These are phyloP conservation scores for Leucocoprinus birnbaumii DNA, from an alignment of 768 basidiomycete genomes.

Conservation along the genomic window DNA sequence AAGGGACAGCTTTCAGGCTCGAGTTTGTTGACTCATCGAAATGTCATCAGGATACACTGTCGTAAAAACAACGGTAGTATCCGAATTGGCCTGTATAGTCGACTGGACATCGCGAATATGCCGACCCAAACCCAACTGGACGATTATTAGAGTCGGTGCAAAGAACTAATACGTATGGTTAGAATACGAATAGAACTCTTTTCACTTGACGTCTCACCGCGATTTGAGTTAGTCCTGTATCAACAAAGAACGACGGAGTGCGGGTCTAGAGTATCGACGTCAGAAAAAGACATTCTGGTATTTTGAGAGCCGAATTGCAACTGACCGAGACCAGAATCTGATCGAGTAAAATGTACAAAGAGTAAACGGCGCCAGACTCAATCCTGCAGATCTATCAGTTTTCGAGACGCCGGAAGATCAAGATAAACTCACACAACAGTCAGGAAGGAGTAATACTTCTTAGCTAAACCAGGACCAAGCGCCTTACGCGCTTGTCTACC, in stretches of 20 bases:
- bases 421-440: conserved; percentile 29
- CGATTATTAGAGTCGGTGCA: neutral
- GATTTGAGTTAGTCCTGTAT: conserved; percentile 24
- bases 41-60: neutral
- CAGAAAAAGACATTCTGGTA: too few relatives aligned
- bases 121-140: neutral
- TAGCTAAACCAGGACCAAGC: conserved; percentile 24
- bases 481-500: conserved; percentile 22
- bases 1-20: too few relatives aligned
- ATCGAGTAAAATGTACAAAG: conserved; percentile 6
- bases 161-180: neutral
- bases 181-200: neutral
- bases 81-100: neutral
- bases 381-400: conserved; percentile 25
- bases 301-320: neutral
- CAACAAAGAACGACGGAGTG: conserved; percentile 17
- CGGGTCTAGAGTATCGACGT: neutral
- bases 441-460: conserved; percentile 29
- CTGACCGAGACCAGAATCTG: neutral
- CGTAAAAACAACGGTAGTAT: neutral
- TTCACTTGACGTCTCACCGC: neutral
- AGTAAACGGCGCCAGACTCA: too few relatives aligned
- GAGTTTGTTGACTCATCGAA: neutral
- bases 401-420: conserved; percentile 15
- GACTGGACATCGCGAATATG: neutral